A percentile compares a stretch with the other conserved stretches of the same genome.
Conservation (phyloP, 768 basidiomycete species). For the Tricholoma terreum region DNA sequence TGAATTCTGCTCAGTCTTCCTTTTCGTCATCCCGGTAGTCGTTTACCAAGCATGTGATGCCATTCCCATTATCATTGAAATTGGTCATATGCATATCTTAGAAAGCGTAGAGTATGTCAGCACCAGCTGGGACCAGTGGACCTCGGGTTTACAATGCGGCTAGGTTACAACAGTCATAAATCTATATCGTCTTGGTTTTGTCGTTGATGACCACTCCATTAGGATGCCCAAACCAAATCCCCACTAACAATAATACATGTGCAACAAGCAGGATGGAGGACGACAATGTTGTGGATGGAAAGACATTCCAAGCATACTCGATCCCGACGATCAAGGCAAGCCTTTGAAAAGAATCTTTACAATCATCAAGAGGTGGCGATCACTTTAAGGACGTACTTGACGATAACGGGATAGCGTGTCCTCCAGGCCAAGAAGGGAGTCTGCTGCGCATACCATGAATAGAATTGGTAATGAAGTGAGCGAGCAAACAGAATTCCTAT, state of each 20-base stretch:
- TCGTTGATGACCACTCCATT: conserved; percentile 7
- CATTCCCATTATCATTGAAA: background rate
- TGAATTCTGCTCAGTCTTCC: conserved; percentile 6
- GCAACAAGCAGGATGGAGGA: conserved; percentile 26
- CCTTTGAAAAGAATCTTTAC: conserved; percentile 35
- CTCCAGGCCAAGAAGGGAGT: conserved; percentile 81
- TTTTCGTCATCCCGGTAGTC: conserved; percentile 14
- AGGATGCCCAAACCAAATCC: conserved; percentile 28
- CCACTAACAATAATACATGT: conserved; percentile 27
- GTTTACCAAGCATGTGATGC: background rate
- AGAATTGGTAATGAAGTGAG: conserved; percentile 97
- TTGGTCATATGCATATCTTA: no score
- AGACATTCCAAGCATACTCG: conserved; percentile 88
- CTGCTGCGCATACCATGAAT: conserved; percentile 95
- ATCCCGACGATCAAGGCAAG: conserved; percentile 55
- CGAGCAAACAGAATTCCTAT: conserved; percentile 91
- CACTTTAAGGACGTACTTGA: conserved; percentile 49
- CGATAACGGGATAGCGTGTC: conserved; percentile 55
- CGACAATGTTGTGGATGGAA: conserved; percentile 65
- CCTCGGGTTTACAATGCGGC: background rate
- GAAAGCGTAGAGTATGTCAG: no score
- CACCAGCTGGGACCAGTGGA: no score
- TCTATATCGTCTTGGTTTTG: conserved; percentile 6
- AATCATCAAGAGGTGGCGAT: conserved; percentile 4
- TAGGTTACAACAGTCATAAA: background rate